Evolutionary conservation across 768 basidiomycete genomes (phyloP).

Genomic region (Psilocybe azurescens): DNA sequence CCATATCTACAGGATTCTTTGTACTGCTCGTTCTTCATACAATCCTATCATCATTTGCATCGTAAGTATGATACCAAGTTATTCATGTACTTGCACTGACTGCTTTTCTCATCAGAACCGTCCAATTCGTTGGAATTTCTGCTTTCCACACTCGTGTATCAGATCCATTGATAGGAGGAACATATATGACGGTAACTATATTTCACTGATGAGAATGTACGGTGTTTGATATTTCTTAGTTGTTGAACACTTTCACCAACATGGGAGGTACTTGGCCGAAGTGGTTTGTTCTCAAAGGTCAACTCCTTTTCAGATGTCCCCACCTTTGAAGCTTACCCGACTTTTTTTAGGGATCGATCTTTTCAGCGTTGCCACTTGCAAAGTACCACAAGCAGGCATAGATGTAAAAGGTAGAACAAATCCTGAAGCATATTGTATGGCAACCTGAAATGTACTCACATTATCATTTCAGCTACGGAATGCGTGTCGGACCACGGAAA

Average conservation of each 20-base stretch:
- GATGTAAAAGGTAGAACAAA: constrained; percentile 53
- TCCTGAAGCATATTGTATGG: not conserved
- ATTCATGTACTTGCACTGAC: not conserved
- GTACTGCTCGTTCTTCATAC: constrained; percentile 80
- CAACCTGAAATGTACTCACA: not conserved
- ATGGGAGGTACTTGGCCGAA: constrained; percentile 99
- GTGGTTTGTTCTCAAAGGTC: constrained; percentile 93
- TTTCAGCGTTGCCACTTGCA: constrained; percentile 86
- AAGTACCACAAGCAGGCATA: constrained; percentile 62
- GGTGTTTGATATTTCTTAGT: constrained; percentile 45
- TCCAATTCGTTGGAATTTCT: constrained; percentile 99
- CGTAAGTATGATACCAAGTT: constrained; percentile 55
- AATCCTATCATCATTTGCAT: constrained; percentile 81
- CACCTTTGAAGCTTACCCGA: not conserved
- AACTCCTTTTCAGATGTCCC: not conserved
- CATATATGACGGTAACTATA: constrained; percentile 94
- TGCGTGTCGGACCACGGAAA: constrained; percentile 96
- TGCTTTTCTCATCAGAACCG: constrained; percentile 61
- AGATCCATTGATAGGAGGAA: constrained; percentile 96
- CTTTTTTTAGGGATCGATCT: constrained; percentile 74
- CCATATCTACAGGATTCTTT: constrained; percentile 80
- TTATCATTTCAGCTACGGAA: constrained; percentile 62
- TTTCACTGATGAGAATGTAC: not conserved
- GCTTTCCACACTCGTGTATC: constrained; percentile 98
- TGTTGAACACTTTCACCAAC: constrained; percentile 95